Conservation (phyloP, 768 basidiomycete genomes). For the Hericium alpestre region DNA sequence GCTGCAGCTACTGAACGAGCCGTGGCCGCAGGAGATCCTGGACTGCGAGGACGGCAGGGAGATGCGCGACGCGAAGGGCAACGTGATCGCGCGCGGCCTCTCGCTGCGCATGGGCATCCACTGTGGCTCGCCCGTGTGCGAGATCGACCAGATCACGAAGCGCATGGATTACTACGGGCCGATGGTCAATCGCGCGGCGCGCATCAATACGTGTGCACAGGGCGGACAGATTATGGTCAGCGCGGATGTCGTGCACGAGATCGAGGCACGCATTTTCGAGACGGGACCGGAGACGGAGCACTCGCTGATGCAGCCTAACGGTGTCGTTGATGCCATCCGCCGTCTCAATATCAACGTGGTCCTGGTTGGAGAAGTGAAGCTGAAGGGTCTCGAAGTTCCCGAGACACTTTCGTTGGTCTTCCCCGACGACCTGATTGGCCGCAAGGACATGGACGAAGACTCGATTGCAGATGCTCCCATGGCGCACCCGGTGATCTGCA, state of each 20-base stretch:
- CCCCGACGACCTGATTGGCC: constrained; percentile 60
- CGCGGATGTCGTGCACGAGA: constrained; percentile 76
- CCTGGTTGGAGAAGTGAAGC: constrained; percentile 79
- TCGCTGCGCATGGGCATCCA: constrained; percentile 98
- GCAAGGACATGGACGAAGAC: constrained; percentile 45
- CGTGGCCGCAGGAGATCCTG: constrained; percentile 90
- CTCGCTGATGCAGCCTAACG: constrained; percentile 42
- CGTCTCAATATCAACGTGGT: constrained; percentile 60
- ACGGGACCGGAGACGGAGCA: constrained; percentile 48
- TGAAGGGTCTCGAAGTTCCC: constrained; percentile 90
- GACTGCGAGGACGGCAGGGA: constrained; percentile 87
- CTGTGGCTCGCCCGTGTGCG: constrained; percentile 81
- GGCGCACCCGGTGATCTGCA: constrained; percentile 38
- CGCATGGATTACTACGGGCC: constrained; percentile 99
- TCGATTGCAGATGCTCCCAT: constrained; percentile 20
- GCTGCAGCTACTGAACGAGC: constrained; percentile 62
- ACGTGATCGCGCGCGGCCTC: constrained; percentile 72
- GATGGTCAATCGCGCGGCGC: constrained; percentile 88
- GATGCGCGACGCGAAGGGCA: constrained; percentile 54
- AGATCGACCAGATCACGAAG: constrained; percentile 65
- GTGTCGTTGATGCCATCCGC: constrained; percentile 66
- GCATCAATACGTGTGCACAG: constrained; percentile 71
- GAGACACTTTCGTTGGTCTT: constrained; percentile 82
- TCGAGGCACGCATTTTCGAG: constrained; percentile 49
- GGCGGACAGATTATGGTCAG: constrained; percentile 95